These are phyloP conservation scores for Kwoniella dejecticola DNA, from an alignment of 768 basidiomycete species.

Conservation along the genomic window DNA sequence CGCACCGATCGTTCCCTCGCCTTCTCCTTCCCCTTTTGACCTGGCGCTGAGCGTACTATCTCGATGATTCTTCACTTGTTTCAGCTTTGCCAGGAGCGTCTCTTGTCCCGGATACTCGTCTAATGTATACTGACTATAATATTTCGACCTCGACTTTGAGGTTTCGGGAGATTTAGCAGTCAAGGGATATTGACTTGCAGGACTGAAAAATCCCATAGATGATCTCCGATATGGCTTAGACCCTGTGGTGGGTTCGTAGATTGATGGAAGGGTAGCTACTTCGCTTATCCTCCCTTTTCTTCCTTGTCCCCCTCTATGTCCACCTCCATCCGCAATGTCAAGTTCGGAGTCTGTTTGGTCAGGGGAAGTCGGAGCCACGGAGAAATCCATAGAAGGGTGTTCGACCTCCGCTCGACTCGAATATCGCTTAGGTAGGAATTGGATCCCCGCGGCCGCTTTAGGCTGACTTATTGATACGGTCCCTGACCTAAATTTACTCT, in stretches of 20 bases:
- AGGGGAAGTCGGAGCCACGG: no score
- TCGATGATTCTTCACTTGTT: background rate
- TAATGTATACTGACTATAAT: conserved; percentile 7
- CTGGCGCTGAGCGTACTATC: no score
- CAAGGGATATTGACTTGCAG: conserved; percentile 6
- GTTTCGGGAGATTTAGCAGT: background rate
- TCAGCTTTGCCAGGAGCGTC: background rate
- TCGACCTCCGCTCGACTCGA: background rate
- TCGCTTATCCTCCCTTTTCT: conserved; percentile 1
- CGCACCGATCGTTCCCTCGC: conserved; percentile 14
- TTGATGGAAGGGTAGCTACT: conserved; percentile 19
- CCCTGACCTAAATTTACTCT: no score
- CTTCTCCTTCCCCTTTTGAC: background rate
- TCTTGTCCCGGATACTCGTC: conserved; percentile 7
- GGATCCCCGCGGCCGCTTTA: no score
- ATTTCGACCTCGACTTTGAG: background rate
- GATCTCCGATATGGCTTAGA: conserved; percentile 8
- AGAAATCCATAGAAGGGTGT: no score
- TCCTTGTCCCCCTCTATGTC: no score
- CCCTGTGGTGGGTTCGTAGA: conserved; percentile 33
- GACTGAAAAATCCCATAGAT: background rate
- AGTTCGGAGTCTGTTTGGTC: background rate
- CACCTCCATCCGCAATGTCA: background rate
- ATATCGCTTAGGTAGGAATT: background rate
- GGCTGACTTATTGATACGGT: no score